Conservation (phyloP, 2,329 filamentous ascomycete genomes). For the Chrysosphaeria jannelii region DNA sequence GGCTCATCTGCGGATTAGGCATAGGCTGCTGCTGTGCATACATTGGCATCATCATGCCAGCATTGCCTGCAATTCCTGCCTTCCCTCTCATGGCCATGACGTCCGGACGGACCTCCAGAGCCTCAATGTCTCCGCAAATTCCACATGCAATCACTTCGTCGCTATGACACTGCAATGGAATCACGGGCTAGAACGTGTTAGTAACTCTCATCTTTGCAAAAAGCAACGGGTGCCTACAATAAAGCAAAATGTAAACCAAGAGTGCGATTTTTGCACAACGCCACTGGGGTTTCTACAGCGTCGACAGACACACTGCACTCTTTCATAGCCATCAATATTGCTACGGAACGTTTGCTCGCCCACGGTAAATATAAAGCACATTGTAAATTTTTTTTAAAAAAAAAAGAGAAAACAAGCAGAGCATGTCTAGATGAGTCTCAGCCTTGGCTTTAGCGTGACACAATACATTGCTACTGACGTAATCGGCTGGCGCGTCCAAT, state of each 20-base stretch:
- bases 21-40: conserved; percentile 7
- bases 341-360: conserved; percentile 30
- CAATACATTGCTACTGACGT: no score
- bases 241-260: conserved; percentile 60
- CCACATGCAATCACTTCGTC: conserved; percentile 42
- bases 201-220: no score
- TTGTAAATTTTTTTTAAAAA: conserved; percentile 6
- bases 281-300: conserved; percentile 35
- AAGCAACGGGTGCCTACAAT: conserved; percentile 16
- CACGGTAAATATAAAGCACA: conserved; percentile 32
- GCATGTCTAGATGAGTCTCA: no score
- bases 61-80: no score
- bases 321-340: conserved; percentile 28
- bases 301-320: conserved; percentile 29
- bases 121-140: conserved; percentile 49
- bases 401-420: not conserved
- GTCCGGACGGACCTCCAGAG: conserved; percentile 24
- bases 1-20: conserved; percentile 7
- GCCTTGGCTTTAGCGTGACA: no score
- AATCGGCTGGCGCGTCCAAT: no score
- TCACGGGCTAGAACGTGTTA: conserved; percentile 34
- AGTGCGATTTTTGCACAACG: conserved; percentile 28
- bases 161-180: conserved; percentile 37
- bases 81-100: conserved; percentile 17
- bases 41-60: conserved; percentile 8